Percentiles rank a stretch among this genome's conserved stretches.
phyloP scores from a whole-genome alignment of 306 rosid species.

The Vigna mungo region DNA sequence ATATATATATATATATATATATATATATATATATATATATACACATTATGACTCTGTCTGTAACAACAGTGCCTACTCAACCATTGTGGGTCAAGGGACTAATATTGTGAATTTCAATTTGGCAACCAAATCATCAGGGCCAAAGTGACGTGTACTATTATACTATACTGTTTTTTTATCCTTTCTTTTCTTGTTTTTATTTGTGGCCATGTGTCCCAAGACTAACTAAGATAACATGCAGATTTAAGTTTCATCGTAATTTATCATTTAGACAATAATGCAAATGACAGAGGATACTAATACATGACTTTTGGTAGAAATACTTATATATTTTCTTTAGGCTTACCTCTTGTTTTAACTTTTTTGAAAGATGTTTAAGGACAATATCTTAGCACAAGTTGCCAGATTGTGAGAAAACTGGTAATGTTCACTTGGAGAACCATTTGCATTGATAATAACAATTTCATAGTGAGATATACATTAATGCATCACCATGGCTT shows the following conservation, averaged over 20 bases:
- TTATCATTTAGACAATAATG: neutral
- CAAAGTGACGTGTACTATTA: neutral
- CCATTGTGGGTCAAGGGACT: neutral
- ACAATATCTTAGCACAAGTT: too few species aligned
- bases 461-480: too few species aligned
- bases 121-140: neutral
- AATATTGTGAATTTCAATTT: neutral
- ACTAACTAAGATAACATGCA: conserved; percentile 6
- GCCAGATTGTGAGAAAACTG: too few species aligned
- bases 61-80: neutral
- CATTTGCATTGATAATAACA: too few species aligned
- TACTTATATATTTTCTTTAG: neutral
- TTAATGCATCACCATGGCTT: too few species aligned
- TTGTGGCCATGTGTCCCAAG: neutral
- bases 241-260: conserved; percentile 8
- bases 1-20: too few species aligned
- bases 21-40: neutral
- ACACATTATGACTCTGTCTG: neutral
- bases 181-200: neutral
- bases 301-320: neutral
- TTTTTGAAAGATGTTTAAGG: too few species aligned
- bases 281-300: neutral
- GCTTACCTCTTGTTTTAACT: neutral
- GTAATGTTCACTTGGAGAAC: too few species aligned
- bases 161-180: neutral